Base-by-base conservation (phyloP, 306 rosid species). In the Lupinus albus region DNA sequence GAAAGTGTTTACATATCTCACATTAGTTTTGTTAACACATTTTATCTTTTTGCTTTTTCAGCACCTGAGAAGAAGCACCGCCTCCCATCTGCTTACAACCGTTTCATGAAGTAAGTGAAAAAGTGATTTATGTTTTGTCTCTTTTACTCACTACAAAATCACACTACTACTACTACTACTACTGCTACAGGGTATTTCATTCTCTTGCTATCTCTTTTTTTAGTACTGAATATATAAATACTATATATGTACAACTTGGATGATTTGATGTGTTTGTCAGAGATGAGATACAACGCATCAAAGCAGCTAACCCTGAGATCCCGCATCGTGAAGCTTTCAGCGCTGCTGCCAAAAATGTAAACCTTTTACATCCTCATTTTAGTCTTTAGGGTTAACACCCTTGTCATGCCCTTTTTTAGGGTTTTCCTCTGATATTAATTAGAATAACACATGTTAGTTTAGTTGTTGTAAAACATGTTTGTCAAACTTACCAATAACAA, bases 21-120 rank as follows among this genome's bases (percentile, higher is more conserved):
- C 30, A 25, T 25, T 25, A 25, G 30, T 25, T 25, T 25, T 25
- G 3, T 25, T 25, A 25, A 25, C 30, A 25, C 30, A 25, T 25
- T 25, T 25, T 25, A 2, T 25, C 4, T 25, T 25, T 25, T 25
- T 25, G 30, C 30, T 25, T 25, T 25, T 25, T 25, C 79, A 93
- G 99, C 99, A 42, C 99, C 99, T 62, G 99, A 93, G 95, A 93
- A 93, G 81, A 93, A 90, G 67, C 99, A 93, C 71, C 82, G 97
- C 35, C 91, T 93, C 10, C 99, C 99, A 28, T 93, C 99, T 64
- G 97, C 99, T 48, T 93, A 90, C 85, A 93, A 93, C 61, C 92
- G 99, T 63, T 93, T 93, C 88, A 93, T 93, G 99, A 93, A 93
- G 99, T 93, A 85, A 86, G 88, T 39, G 61, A 56, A 62, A 38